These are phyloP conservation scores for Globisporangium takayamanum DNA, from an alignment of 352 stramenopile genomes.

Conservation along the genomic window DNA sequence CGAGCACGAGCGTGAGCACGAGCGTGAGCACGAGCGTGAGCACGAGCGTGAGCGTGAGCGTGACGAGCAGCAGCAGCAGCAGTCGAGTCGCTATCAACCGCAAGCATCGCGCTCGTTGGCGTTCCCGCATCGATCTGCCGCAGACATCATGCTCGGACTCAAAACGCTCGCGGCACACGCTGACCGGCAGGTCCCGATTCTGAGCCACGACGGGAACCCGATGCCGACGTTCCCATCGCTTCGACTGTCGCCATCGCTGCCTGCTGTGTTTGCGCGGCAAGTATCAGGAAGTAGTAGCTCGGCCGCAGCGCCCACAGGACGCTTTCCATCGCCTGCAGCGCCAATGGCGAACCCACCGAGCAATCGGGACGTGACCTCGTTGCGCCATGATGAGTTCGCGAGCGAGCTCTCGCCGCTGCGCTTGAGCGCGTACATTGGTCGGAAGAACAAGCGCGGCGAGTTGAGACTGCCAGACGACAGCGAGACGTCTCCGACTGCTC, in stretches of 20 bases:
- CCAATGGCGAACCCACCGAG: not conserved
- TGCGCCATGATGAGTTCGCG: not conserved
- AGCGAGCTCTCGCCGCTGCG: conserved; percentile 8
- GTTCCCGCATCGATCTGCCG: conserved; percentile 12
- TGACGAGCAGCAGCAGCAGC: conserved; percentile 4
- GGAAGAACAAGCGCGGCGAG: conserved; percentile 28
- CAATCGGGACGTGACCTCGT: not conserved
- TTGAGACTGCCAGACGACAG: conserved; percentile 16
- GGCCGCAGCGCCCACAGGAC: not conserved
- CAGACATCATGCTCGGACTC: conserved; percentile 29
- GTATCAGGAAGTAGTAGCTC: not conserved
- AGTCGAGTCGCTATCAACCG: not conserved
- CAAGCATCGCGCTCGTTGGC: not conserved
- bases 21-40: too few species aligned
- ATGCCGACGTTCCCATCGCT: conserved; percentile 11
- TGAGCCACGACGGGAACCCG: conserved; percentile 5
- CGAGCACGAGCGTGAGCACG: conserved; percentile 3
- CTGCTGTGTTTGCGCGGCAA: conserved; percentile 7
- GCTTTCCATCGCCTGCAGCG: conserved; percentile 1
- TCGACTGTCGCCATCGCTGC: conserved; percentile 8
- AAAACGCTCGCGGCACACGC: conserved; percentile 26
- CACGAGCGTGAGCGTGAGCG: not conserved
- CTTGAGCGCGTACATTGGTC: conserved; percentile 21
- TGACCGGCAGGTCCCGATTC: conserved; percentile 15
- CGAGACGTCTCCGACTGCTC: conserved; percentile 29